Evolutionary conservation across 495 filamentous ascomycete species (phyloP), one percentile per base, ranked within the genome.

Genomic region (Lichenothelia convexa): DNA sequence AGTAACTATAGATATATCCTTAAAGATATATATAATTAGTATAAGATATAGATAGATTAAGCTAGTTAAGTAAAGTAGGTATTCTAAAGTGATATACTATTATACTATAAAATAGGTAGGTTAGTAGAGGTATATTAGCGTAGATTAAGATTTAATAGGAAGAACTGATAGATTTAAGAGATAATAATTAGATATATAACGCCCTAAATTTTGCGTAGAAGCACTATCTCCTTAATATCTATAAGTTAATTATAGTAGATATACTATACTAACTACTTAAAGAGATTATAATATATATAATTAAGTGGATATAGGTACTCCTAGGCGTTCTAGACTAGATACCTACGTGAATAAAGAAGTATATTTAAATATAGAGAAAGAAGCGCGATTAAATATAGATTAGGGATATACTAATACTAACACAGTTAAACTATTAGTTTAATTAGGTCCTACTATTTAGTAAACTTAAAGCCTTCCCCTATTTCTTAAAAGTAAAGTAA

Each of bases 211-310:
- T n/a, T n/a, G n/a, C n/a, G n/a, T n/a, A n/a, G n/a, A n/a, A n/a
- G n/a, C n/a, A n/a, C n/a, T n/a, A n/a, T 4, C 24, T 36, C 20
- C 9, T 33, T n/a, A 34, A 39, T 21, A 39, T 39, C 5, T n/a
- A 39, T 33, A 18, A 39, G 6, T n/a, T 21, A 7, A 30, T 39
- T 16, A 33, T 39, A 39, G 27, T 33, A 6, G 27, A 39, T 17
- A 18, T 39, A n/a, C 36, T 39, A 35, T 33, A 39, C 17, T 39
- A 39, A 17, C 36, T 39, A 8, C 18, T 39, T 18, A 34, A 33
- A 26, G 36, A 17, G 6, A 5, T 39, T 18, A 33, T 39, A 4
- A 17, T 32, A 5, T 5, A 39, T 33, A 21, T 18, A 15, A 12
- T 39, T 35, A 34, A 17, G 3, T 35, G 18, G 26, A 6, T 18